phyloP scores from a whole-genome alignment of 2,329 filamentous ascomycete genomes.

The Cercospora zeina region DNA sequence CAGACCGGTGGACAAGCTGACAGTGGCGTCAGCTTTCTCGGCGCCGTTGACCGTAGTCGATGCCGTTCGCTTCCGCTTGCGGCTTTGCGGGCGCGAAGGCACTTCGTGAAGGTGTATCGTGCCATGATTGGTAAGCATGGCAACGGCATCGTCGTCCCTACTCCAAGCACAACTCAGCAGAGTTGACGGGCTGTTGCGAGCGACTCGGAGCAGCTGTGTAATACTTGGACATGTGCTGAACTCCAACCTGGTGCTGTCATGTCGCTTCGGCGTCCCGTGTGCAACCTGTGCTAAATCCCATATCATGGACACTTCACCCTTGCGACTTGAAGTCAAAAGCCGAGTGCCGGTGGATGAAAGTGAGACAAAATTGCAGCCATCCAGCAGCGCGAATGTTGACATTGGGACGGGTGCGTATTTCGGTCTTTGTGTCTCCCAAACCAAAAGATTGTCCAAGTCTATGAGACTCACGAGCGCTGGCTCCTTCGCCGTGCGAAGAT shows the following conservation, averaged over 20 bases:
- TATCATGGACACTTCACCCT: slow-evolving; percentile 78
- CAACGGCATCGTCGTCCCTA: slow-evolving; percentile 77
- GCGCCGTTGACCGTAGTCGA: slow-evolving; percentile 23
- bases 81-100: slow-evolving; percentile 52
- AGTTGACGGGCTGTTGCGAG: slow-evolving; percentile 85
- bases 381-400: slow-evolving; percentile 68
- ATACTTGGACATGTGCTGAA: slow-evolving; percentile 54
- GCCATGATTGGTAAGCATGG: slow-evolving; percentile 90
- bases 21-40: slow-evolving; percentile 40
- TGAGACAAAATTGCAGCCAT: slow-evolving; percentile 78
- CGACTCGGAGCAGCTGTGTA: slow-evolving; percentile 83
- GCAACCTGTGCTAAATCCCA: slow-evolving; percentile 72
- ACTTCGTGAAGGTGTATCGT: slow-evolving; percentile 92
- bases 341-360: slow-evolving; percentile 73
- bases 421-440: slow-evolving; percentile 51
- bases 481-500: slow-evolving; percentile 59
- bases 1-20: slow-evolving; percentile 38
- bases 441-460: slow-evolving; percentile 63
- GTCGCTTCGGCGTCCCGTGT: slow-evolving; percentile 42
- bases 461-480: slow-evolving; percentile 73
- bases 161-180: slow-evolving; percentile 91
- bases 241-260: slow-evolving; percentile 21
- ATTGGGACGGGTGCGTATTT: slow-evolving; percentile 57
- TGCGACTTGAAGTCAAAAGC: slow-evolving; percentile 76
- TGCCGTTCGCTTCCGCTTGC: slow-evolving; percentile 34